phyloP scores from a whole-genome alignment of 257 asterid species.

The Salvia hispanica region DNA sequence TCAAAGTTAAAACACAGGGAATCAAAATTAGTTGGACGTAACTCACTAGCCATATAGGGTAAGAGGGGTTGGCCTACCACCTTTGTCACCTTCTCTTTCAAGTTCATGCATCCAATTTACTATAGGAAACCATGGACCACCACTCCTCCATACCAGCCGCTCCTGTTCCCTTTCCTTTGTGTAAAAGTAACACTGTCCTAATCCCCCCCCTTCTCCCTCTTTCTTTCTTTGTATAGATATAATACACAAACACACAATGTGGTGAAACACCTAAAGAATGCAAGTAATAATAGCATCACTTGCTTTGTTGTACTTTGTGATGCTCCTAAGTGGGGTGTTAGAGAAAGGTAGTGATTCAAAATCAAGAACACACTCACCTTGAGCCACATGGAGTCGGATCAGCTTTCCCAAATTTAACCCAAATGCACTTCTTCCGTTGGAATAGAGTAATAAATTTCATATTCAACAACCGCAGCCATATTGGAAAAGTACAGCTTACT shows the following conservation, averaged over 20 bases:
- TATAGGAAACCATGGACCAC: slow-evolving; percentile 40
- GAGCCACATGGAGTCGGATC: slow-evolving; percentile 38
- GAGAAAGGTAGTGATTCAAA: background rate
- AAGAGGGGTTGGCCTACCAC: slow-evolving; percentile 39
- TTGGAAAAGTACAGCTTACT: background rate
- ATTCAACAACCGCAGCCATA: slow-evolving; percentile 15
- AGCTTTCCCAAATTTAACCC: background rate
- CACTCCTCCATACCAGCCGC: slow-evolving; percentile 27
- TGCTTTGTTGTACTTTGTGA: slow-evolving; percentile 26
- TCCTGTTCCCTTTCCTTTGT: slow-evolving; percentile 37
- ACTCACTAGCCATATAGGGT: slow-evolving; percentile 26
- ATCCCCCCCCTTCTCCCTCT: background rate
- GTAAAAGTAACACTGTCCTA: slow-evolving; percentile 17
- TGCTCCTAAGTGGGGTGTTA: slow-evolving; percentile 2
- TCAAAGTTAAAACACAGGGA: slow-evolving; percentile 28
- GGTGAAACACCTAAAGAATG: slow-evolving; percentile 16
- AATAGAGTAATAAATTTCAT: background rate
- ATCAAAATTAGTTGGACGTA: slow-evolving; percentile 32
- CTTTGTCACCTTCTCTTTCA: slow-evolving; percentile 36
- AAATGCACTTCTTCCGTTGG: slow-evolving; percentile 4
- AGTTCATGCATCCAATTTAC: slow-evolving; percentile 37
- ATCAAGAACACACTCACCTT: slow-evolving; percentile 14
- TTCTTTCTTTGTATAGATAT: too few species aligned
- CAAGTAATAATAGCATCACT: slow-evolving; percentile 15
- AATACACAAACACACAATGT: background rate